Base-by-base conservation (phyloP, 208 protist species). In the Novymonas esmeraldas region DNA sequence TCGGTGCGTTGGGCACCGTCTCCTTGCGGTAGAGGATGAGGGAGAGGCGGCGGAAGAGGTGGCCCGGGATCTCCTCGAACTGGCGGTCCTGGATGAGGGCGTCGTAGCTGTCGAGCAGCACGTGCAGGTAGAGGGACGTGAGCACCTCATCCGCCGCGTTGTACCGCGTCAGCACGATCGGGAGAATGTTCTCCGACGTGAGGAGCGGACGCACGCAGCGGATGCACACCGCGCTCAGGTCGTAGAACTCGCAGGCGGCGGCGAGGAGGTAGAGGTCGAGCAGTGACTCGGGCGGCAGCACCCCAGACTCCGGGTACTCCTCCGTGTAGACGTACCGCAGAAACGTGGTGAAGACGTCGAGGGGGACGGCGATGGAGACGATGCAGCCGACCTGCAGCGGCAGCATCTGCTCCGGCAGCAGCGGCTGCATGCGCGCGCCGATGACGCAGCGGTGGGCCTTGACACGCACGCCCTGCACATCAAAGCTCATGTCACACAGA, bases 401-500 rank as follows among this genome's bases (percentile, higher is more conserved):
- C 28, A 94, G 60, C 84, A 92, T 89, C 63, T 76, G 54, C 42
- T 90, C 81, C 26, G 88, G 88, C 39, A 96, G 70, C 45, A 96
- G 58, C 26, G 89, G 79, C 38, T 76, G 75, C 87, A 93, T 94
- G 26, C 91, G 88, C 6, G 86, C 85, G 13, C 77, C 88, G 59
- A 96, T 79, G n/a, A 96, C 81, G 55, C 91, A 96, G n/a, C 89
- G 86, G 73, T 96, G 91, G 13, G 91, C 88, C 70, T 88, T 89
- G 18, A 94, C 71, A 7, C 84, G 79, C 11, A 85, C 84, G 14
- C 91, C 91, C 41, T 90, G 84, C n/a, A 94, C 82, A 28, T 94
- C 88, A 75, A 96, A 96, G 33, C 58, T 88, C 88, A 96, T 96
- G 75, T 96, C 91, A 51, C 82, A 87, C 31, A 96, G 58, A 1